Conservation (phyloP, 2,329 filamentous ascomycete species). For the Epichloe elymi region DNA sequence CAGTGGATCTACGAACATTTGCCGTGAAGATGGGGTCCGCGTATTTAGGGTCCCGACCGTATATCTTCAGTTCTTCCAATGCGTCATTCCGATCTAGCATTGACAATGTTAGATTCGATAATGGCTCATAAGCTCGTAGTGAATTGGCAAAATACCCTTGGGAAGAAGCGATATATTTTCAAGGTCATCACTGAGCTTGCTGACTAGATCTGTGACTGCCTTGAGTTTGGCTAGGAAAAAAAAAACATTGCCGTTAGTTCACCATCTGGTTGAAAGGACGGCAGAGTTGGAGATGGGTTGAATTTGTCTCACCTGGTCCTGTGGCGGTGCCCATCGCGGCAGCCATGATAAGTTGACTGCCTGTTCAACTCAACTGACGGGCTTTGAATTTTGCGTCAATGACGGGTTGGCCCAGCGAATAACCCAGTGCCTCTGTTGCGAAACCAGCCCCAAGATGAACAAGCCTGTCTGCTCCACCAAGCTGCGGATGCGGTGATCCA, state of each 20-base stretch:
- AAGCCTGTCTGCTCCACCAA: too few relatives aligned
- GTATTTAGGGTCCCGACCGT: conserved; percentile 52
- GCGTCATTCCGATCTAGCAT: conserved; percentile 46
- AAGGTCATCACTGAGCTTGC: conserved; percentile 49
- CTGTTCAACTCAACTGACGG: not conserved
- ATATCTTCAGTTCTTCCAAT: conserved; percentile 55
- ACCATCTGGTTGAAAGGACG: not conserved
- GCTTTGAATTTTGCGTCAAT: not conserved
- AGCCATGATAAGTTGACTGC: conserved; percentile 11
- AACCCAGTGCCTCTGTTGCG: not conserved
- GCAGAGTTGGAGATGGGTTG: conserved; percentile 2
- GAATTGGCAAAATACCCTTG: conserved; percentile 35
- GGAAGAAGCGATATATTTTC: conserved; percentile 42
- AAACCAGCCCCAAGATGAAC: not conserved
- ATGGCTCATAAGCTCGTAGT: not conserved
- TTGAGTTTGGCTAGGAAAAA: conserved; percentile 46
- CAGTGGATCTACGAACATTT: conserved; percentile 36
- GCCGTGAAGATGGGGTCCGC: conserved; percentile 77
- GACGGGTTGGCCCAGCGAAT: not conserved
- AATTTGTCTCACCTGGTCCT: conserved; percentile 27
- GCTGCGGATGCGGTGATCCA: not conserved
- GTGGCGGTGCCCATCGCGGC: conserved; percentile 19
- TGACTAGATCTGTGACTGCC: conserved; percentile 52
- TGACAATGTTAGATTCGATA: not conserved
- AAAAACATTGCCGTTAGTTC: conserved; percentile 7